Base-by-base conservation (phyloP, 352 stramenopile species). In the Achlya hypogyna region DNA sequence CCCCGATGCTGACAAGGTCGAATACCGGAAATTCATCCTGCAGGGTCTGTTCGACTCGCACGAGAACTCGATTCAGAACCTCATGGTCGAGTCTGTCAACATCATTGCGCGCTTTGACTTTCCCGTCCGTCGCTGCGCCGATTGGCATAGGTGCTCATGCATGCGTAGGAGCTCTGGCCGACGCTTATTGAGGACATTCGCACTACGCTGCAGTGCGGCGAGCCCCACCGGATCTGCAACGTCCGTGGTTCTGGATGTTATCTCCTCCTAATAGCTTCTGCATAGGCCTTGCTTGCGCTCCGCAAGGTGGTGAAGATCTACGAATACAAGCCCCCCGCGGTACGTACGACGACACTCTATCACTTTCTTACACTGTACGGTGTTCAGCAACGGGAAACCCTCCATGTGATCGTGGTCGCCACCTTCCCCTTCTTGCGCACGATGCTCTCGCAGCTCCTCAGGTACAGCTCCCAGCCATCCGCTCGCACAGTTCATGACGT, bases 241-340 rank as follows among this genome's bases (percentile, higher is more conserved):
- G 75, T 81, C 70, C 51, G 70, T 67, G 2, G 23, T 52, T 14
- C 1, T 14, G 25, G 40, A n/a, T 25, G 12, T 23, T 10, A 23
- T 35, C 14, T 53, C 18, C 23, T 31, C 32, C 16, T 2, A 51
- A 16, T 22, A 40, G 8, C n/a, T 71, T 6, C 16, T 49, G 18
- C 25, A 51, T 89, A 97, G 75, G 87, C 95, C 16, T 75, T 99
- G 28, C 75, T 98, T 54, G 94, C 95, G 27, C 72, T 98, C 62
- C 88, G 96, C 40, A 97, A 98, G 73, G 81, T 99, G 42, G 95
- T 97, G 66, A 99, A 99, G 79, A 93, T 97, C 70, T 99, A 98
- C 75, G 96, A 99, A 77, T 99, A 98, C 85, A 98, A 97, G 71
- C 81, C 78, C 23, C 87, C 96, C 28, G 94, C 98, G 22, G 75